Conservation (phyloP, 2,329 filamentous ascomycete genomes). For the Trichoderma atroviride region DNA sequence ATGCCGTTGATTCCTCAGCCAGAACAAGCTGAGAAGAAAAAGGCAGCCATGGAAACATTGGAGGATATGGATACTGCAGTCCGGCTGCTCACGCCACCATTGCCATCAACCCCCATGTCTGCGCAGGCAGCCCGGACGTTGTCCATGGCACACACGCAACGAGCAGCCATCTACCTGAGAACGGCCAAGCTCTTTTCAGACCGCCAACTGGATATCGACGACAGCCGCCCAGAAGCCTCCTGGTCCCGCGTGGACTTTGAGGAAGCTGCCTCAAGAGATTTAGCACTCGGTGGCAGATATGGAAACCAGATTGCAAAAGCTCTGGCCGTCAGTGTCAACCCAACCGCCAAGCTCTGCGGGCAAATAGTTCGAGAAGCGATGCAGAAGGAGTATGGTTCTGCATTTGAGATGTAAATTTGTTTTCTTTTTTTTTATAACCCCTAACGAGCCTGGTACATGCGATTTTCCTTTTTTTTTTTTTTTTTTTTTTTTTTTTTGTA, state of each 20-base stretch:
- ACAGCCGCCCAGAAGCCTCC: slow-evolving; percentile 45
- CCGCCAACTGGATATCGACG: slow-evolving; percentile 45
- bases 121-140: slow-evolving; percentile 66
- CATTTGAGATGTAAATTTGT: slow-evolving; percentile 42
- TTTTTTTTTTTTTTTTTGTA: neutral
- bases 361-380: slow-evolving; percentile 70
- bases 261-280: slow-evolving; percentile 63
- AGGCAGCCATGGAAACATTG: slow-evolving; percentile 48
- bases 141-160: slow-evolving; percentile 71
- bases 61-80: slow-evolving; percentile 62
- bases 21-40: slow-evolving; percentile 42
- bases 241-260: slow-evolving; percentile 63
- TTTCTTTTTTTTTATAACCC: neutral
- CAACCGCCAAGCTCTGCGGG: slow-evolving; percentile 69
- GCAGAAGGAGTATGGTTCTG: slow-evolving; percentile 67
- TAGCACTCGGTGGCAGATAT: slow-evolving; percentile 65
- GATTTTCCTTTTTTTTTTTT: neutral
- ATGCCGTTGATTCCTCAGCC: slow-evolving; percentile 48
- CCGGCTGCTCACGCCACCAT: slow-evolving; percentile 57
- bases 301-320: slow-evolving; percentile 67
- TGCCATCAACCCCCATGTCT: slow-evolving; percentile 58
- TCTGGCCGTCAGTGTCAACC: slow-evolving; percentile 66
- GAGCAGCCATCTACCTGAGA: slow-evolving; percentile 64
- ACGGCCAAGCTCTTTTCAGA: slow-evolving; percentile 54
- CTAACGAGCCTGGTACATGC: slow-evolving; percentile 2